Base-by-base conservation (phyloP, 2,329 filamentous ascomycete genomes). In the Dothideomycetidae sp. region DNA sequence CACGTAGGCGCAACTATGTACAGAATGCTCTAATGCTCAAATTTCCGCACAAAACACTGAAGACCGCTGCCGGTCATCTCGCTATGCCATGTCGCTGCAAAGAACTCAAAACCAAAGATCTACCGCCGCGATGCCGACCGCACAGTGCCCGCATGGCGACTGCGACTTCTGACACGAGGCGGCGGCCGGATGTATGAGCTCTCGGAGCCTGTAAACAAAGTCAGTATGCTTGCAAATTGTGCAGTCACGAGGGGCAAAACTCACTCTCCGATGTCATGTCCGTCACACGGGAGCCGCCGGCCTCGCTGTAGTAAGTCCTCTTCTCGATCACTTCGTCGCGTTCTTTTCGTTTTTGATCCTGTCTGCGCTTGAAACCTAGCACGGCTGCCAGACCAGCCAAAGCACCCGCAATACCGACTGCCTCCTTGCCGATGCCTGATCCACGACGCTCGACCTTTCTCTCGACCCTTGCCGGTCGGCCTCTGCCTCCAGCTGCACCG, bases 251-350 rank as follows among this genome's bases (percentile, higher is more conserved):
- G n/a, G n/a, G n/a, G n/a, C n/a, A 21, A 33, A 35, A 64, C 63
- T 63, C 49, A 66, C 63, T 66, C 38, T 56, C 53, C 45, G 59
- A 64, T 12, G 36, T 38, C 10, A 16, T 15, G 15, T 23, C n/a
- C 29, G 13, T 19, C 11, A 16, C 16, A 12, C 9, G 9, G 28
- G 28, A 31, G 17, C 29, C 26, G n/a, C n/a, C n/a, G n/a, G n/a
- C n/a, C 2, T 16, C 17, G 21, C 58, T 61, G 48, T 66, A 65
- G 45, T 64, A 62, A 44, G 58, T 60, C 45, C 59, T 61, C 59
- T 64, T 62, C 40, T 65, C 61, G n/a, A n/a, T n/a, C n/a, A n/a
- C n/a, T 26, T 26, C 21, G 7, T 26, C 21, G 29, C 26, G 31
- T 28, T 66, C 61, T 16, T 54, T 44, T 28, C 50, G 51, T 18